Evolutionary conservation across 2,329 filamentous ascomycete genomes (phyloP).

Genomic region (Incumbomyces lentus): DNA sequence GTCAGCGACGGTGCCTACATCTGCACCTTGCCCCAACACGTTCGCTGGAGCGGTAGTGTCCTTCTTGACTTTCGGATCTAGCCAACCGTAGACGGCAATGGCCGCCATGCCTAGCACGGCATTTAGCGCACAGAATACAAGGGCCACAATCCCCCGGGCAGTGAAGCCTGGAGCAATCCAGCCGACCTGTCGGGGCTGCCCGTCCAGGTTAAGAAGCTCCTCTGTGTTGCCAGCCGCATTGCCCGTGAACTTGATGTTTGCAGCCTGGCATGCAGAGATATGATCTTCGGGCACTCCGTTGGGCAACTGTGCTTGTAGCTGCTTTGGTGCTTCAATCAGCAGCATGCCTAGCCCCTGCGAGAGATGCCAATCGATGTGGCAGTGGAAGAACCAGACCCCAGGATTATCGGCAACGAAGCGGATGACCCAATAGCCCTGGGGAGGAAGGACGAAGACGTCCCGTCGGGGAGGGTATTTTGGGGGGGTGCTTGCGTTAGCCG

Average conservation of each 20-base stretch:
- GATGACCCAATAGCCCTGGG: constrained; percentile 56
- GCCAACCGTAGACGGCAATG: constrained; percentile 50
- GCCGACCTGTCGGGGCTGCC: no score
- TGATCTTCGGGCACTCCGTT: no score
- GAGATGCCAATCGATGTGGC: constrained; percentile 71
- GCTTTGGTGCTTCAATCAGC: constrained; percentile 54
- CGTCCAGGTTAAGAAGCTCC: no score
- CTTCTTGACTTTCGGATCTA: constrained; percentile 1
- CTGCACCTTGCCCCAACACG: no score
- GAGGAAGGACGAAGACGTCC: constrained; percentile 56
- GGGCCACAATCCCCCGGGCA: no score
- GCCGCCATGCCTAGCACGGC: constrained; percentile 58
- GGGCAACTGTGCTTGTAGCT: constrained; percentile 35
- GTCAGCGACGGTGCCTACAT: no score
- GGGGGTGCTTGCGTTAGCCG: constrained; percentile 37
- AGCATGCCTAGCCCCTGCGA: constrained; percentile 57
- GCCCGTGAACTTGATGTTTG: no score
- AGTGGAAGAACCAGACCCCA: constrained; percentile 62
- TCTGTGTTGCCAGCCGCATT: no score
- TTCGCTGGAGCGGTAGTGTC: neutral
- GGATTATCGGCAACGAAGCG: constrained; percentile 35
- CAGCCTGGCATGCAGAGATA: no score
- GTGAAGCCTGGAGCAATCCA: no score
- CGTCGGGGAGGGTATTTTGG: constrained; percentile 50
- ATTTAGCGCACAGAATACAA: constrained; percentile 55